Evolutionary conservation across 1,284 basidiomycete species (phyloP).

Genomic region (Boletus mariae): DNA sequence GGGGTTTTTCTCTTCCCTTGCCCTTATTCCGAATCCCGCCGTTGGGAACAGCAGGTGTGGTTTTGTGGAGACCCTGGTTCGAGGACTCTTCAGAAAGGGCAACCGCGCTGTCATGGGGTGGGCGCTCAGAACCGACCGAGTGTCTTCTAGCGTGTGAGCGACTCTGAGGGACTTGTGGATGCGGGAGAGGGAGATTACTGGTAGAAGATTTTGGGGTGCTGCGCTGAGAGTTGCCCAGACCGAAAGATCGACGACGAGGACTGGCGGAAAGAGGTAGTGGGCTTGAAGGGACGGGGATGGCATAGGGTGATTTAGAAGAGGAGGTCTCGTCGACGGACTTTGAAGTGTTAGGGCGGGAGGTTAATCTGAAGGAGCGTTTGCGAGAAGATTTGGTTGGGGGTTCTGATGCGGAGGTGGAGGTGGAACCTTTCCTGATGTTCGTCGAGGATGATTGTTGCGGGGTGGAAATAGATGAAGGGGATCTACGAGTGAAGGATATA

Average conservation of each 20-base stretch:
- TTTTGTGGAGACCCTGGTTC: slow-evolving; percentile 13
- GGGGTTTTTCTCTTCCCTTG: slow-evolving; percentile 24
- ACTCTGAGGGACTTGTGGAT: slow-evolving; percentile 7
- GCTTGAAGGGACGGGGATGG: slow-evolving; percentile 29
- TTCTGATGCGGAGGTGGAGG: slow-evolving; percentile 26
- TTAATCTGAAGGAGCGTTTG: slow-evolving; percentile 33
- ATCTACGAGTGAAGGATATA: slow-evolving; percentile 40
- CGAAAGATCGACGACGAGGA: slow-evolving; percentile 33
- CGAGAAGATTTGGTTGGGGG: slow-evolving; percentile 14
- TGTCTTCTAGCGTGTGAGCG: slow-evolving; percentile 30
- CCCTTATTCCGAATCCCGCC: slow-evolving; percentile 23
- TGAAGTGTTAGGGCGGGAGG: slow-evolving; percentile 33
- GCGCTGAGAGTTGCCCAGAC: slow-evolving; percentile 28
- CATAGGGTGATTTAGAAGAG: slow-evolving; percentile 19
- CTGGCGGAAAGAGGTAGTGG: slow-evolving; percentile 33
- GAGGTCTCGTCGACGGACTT: slow-evolving; percentile 28
- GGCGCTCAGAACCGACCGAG: slow-evolving; percentile 29
- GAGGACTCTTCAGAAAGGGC: slow-evolving; percentile 31
- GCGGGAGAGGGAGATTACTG: slow-evolving; percentile 26
- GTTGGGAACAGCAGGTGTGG: slow-evolving; percentile 10
- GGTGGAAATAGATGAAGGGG: slow-evolving; percentile 32
- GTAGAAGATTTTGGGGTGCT: slow-evolving; percentile 32
- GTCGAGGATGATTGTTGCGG: slow-evolving; percentile 15
- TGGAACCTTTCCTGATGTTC: slow-evolving; percentile 24
- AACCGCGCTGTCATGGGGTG: slow-evolving; percentile 33